phyloP scores from a whole-genome alignment of 139 green algal genomes.

The Pedinophyceae sp. region DNA sequence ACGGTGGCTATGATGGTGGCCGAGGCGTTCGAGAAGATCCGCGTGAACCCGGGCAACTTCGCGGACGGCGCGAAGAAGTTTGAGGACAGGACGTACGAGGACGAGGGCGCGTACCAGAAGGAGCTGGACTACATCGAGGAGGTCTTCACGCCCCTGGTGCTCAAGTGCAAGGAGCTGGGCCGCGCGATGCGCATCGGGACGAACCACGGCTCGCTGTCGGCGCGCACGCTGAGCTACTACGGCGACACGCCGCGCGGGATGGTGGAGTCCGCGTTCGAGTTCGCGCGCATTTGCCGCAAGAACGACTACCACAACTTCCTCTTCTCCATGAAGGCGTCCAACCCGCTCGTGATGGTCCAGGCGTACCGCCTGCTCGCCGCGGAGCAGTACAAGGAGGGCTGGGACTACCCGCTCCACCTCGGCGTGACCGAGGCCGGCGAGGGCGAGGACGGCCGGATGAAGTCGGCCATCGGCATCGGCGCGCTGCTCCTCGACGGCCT shows the following conservation, averaged over 20 bases:
- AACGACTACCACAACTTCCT: slow-evolving; percentile 99
- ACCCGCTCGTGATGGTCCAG: slow-evolving; percentile 90
- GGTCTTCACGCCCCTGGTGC: slow-evolving; percentile 83
- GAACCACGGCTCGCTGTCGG: slow-evolving; percentile 93
- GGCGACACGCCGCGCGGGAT: slow-evolving; percentile 40
- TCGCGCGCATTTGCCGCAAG: slow-evolving; percentile 90
- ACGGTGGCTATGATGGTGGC: slow-evolving; percentile 88
- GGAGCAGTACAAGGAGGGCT: slow-evolving; percentile 78
- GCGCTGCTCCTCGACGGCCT: slow-evolving; percentile 93
- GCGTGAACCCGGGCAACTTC: slow-evolving; percentile 95
- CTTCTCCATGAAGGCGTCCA: slow-evolving; percentile 98
- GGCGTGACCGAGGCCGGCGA: slow-evolving; percentile 90
- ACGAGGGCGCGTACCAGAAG: slow-evolving; percentile 62
- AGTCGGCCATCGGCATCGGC: slow-evolving; percentile 94
- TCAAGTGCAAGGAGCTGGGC: slow-evolving; percentile 92
- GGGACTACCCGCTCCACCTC: slow-evolving; percentile 96
- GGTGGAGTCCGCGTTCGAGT: slow-evolving; percentile 92
- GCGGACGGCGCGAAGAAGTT: slow-evolving; percentile 86
- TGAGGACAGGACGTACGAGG: slow-evolving; percentile 81
- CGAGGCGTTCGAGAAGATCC: slow-evolving; percentile 97
- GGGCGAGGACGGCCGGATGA: slow-evolving; percentile 96
- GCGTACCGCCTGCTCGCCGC: slow-evolving; percentile 89
- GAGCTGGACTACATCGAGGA: slow-evolving; percentile 80
- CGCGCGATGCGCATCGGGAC: slow-evolving; percentile 90
- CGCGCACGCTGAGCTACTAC: slow-evolving; percentile 80